Percentiles rank a stretch among this genome's conserved stretches.
Evolutionary conservation across 768 basidiomycete genomes (phyloP).

Genomic region (Rhodocollybia butyracea): DNA sequence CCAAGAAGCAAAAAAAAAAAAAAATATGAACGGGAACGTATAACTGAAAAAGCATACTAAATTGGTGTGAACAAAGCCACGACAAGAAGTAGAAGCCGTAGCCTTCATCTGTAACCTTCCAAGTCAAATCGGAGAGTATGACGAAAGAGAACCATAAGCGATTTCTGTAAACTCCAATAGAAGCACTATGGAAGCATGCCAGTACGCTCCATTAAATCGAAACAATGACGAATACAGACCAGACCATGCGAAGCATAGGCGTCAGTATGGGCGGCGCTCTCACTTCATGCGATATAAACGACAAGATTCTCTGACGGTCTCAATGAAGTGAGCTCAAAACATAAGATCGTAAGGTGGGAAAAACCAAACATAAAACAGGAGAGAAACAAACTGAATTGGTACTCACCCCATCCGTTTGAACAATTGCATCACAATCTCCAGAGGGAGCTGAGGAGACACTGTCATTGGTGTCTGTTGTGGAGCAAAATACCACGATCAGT

Average conservation of each 20-base stretch:
- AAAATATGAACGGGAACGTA: neutral
- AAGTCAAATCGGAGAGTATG: neutral
- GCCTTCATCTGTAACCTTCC: too few species aligned
- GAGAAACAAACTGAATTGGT: neutral
- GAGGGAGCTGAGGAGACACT: constrained; percentile 84
- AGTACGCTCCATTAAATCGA: neutral
- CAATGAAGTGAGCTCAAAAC: neutral
- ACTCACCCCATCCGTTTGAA: constrained; percentile 97
- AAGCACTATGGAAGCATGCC: neutral
- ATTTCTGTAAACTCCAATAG: too few species aligned
- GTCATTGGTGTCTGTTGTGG: constrained; percentile 81
- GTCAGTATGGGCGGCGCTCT: too few species aligned
- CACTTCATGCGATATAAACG: too few species aligned
- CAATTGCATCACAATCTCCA: constrained; percentile 96
- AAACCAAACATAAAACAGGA: neutral
- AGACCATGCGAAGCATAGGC: too few species aligned
- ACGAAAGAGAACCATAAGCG: neutral
- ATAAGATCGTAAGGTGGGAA: neutral
- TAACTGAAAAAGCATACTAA: neutral
- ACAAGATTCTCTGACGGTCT: too few species aligned
- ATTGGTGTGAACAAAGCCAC: neutral
- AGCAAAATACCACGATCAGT: neutral
- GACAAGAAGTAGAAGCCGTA: neutral
- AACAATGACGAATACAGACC: constrained; percentile 1
- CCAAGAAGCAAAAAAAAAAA: neutral